Evolutionary conservation across 129 eudicot species (phyloP), one percentile per base, ranked within the genome.

Genomic region (Glebionis coronaria): DNA sequence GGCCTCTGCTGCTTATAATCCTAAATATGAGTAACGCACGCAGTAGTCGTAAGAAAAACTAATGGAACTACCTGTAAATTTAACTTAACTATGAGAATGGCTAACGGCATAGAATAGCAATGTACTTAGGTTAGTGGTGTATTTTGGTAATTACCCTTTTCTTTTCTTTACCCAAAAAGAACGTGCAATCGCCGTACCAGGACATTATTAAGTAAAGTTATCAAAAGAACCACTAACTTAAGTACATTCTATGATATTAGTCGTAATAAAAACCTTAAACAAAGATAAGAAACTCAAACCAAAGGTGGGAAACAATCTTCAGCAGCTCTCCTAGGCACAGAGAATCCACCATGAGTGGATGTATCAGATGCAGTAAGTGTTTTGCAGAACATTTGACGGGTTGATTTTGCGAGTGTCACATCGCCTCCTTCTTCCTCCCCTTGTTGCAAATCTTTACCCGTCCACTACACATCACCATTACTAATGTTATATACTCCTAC

Each of bases 301-400:
- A 91, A 78, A 79, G 93, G 90, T 18, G 96, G 93, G 72, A 88
- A 87, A 77, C 95, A 91, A 51, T 85, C 97, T 83, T 85, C 93
- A 13, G 94, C 91, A 70, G 95, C 87, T 70, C 97, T 70, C 18
- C 97, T 81, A 53, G 97, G 97, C 62, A 91, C 97, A 14, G 97
- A 91, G 73, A 91, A 91, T 79, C 97, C 97, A 46, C 97, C 97
- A 51, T 91, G 97, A 21, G 96, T 91, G 71, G 96, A 88, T 61
- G 98, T 91, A 72, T 91, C 98, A 25, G 98, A 91, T 73, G 98
- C 98, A 20, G 98, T 91, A 19, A 88, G 86, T 61, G 97, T 90
- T 60, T 90, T 90, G 84, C 95, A 90, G 69, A 90, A 90, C 97
- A 90, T 90, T 71, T 90, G 97, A 58, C 95, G 83, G 65, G 95